phyloP scores from a whole-genome alignment of 2,329 filamentous ascomycete species.

The Sporothrix sp. region DNA sequence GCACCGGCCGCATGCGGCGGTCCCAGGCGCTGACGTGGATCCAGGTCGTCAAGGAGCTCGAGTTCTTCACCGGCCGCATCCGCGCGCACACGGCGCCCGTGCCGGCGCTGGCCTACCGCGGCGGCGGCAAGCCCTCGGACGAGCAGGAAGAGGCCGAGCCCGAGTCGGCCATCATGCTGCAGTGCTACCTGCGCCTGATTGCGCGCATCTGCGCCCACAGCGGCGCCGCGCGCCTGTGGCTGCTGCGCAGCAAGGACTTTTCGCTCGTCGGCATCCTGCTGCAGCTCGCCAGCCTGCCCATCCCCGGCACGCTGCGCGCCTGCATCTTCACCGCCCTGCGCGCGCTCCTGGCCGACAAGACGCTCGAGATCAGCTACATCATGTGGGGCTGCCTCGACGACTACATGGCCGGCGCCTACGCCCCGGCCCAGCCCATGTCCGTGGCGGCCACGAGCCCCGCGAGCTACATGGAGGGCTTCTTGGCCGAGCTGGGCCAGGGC shows the following conservation, averaged over 20 bases:
- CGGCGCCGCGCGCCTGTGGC: constrained; percentile 58
- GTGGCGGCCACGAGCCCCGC: constrained; percentile 24
- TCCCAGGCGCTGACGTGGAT: constrained; percentile 82
- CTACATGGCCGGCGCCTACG: constrained; percentile 59
- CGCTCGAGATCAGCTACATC: constrained; percentile 52
- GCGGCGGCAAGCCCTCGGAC: constrained; percentile 48
- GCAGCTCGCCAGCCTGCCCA: constrained; percentile 65
- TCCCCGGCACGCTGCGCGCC: constrained; percentile 68
- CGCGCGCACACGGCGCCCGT: constrained; percentile 56
- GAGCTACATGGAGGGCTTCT: constrained; percentile 50
- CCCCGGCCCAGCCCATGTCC: constrained; percentile 25
- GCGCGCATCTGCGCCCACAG: constrained; percentile 73
- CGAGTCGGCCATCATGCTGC: constrained; percentile 92
- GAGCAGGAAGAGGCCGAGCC: constrained; percentile 72
- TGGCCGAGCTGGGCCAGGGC: constrained; percentile 63
- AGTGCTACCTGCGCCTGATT: constrained; percentile 84
- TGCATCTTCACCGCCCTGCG: constrained; percentile 73
- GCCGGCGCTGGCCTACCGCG: constrained; percentile 44
- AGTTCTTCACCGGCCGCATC: constrained; percentile 71
- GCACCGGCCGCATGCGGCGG: constrained; percentile 66
- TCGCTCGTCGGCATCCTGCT: constrained; percentile 66
- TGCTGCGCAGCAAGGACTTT: constrained; percentile 52
- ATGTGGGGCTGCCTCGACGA: constrained; percentile 76
- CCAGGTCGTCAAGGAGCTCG: constrained; percentile 84
- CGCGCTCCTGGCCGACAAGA: constrained; percentile 67